Percentiles rank a stretch among this genome's conserved stretches.
Conservation (phyloP, 306 rosid genomes). For the Senna siamea region DNA sequence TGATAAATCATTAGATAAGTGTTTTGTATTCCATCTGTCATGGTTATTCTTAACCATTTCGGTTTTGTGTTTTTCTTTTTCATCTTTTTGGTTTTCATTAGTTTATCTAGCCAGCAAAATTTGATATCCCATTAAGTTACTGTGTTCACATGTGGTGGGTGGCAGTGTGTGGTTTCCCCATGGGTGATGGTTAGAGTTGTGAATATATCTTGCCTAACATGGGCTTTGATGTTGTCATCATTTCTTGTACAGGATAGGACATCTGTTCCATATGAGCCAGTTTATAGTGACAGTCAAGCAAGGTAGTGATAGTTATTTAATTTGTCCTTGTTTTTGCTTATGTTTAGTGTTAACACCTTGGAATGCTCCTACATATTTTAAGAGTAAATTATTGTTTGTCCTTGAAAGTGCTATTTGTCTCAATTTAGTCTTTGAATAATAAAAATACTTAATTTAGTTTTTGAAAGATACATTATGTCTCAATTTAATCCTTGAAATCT, state of each 20-base stretch:
- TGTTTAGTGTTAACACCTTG: neutral
- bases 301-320: constrained; percentile 32
- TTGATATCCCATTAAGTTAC: neutral
- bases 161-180: neutral
- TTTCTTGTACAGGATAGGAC: constrained; percentile 47
- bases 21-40: constrained; percentile 15
- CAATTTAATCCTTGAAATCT: no score
- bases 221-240: constrained; percentile 9
- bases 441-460: no score
- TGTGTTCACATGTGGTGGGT: constrained; percentile 18
- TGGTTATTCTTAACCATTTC: constrained; percentile 4
- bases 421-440: no score
- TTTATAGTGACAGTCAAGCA: constrained; percentile 49
- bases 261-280: constrained; percentile 47
- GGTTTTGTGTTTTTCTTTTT: neutral
- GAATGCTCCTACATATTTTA: neutral
- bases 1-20: neutral
- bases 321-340: neutral
- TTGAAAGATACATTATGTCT: no score
- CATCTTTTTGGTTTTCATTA: constrained; percentile 11
- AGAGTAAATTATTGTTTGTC: no score
- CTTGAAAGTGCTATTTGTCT: no score
- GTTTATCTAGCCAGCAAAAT: constrained; percentile 17
- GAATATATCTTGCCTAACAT: neutral
- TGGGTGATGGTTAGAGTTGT: constrained; percentile 2